Percentiles rank a stretch among this genome's conserved stretches.
Evolutionary conservation across 106 monocot genomes (phyloP).

Genomic region (Apostasia ramifera): DNA sequence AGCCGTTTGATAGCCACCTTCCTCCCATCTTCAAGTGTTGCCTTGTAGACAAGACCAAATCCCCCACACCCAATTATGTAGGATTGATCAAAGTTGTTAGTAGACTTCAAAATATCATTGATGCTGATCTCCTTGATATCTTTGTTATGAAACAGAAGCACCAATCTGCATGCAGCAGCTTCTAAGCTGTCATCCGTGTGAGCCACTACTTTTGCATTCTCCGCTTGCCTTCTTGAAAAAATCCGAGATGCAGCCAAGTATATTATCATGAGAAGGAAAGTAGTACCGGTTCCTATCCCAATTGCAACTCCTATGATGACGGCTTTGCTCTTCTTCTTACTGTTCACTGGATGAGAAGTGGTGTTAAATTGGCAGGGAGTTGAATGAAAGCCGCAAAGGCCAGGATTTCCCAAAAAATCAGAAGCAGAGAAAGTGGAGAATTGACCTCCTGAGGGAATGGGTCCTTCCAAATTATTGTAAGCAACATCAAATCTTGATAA

Average conservation of each 20-base stretch:
- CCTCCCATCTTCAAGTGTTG: slow-evolving; percentile 15
- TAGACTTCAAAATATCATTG: slow-evolving; percentile 17
- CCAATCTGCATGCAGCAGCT: slow-evolving; percentile 6
- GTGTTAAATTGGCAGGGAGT: slow-evolving; percentile 11
- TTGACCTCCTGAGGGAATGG: slow-evolving; percentile 29
- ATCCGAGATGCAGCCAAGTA: slow-evolving; percentile 18
- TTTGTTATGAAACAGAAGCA: slow-evolving; percentile 31
- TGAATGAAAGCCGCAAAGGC: slow-evolving; percentile 20
- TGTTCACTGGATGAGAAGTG: background rate
- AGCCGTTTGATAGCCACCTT: slow-evolving; percentile 22
- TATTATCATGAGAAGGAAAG: slow-evolving; percentile 11
- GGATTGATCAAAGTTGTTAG: slow-evolving; percentile 23
- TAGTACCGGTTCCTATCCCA: slow-evolving; percentile 32
- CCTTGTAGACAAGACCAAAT: slow-evolving; percentile 23
- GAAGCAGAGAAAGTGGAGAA: slow-evolving; percentile 36
- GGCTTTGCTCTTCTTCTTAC: slow-evolving; percentile 13
- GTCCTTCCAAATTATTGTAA: slow-evolving; percentile 36
- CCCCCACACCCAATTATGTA: slow-evolving; percentile 22
- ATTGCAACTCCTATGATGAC: slow-evolving; percentile 21
- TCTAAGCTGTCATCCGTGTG: slow-evolving; percentile 17
- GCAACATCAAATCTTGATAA: slow-evolving; percentile 36
- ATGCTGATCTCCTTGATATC: slow-evolving; percentile 19
- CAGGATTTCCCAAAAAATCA: slow-evolving; percentile 24
- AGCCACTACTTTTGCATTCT: slow-evolving; percentile 15
- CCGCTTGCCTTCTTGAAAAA: slow-evolving; percentile 7